Percentiles rank a stretch among this genome's conserved stretches.
These are phyloP conservation scores for Yamadazyma dendronema DNA, from an alignment of 1,139 yeast genomes.

Conservation along the genomic window DNA sequence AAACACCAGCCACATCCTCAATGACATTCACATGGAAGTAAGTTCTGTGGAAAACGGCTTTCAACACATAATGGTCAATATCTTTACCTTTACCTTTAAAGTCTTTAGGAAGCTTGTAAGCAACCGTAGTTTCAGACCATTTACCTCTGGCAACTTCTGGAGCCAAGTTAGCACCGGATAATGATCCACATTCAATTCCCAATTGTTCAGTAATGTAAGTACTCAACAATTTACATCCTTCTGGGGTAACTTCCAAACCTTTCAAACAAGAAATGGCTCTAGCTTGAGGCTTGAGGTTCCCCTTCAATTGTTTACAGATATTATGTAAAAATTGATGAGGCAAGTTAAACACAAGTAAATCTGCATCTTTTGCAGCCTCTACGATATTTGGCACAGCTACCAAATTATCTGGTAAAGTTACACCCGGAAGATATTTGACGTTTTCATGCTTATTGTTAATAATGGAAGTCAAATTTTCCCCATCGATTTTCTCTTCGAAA, in stretches of 20 bases:
- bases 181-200: slow-evolving; percentile 46
- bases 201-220: slow-evolving; percentile 43
- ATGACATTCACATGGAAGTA: slow-evolving; percentile 50
- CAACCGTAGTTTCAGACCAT: slow-evolving; percentile 53
- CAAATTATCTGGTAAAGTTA: slow-evolving; percentile 43
- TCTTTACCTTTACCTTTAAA: slow-evolving; percentile 43
- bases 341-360: slow-evolving; percentile 45
- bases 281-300: slow-evolving; percentile 36
- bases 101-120: slow-evolving; percentile 40
- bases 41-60: slow-evolving; percentile 46
- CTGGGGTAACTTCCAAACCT: slow-evolving; percentile 46
- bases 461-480: slow-evolving; percentile 43
- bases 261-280: slow-evolving; percentile 49
- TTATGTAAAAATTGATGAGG: slow-evolving; percentile 49
- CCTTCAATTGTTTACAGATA: slow-evolving; percentile 37
- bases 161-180: slow-evolving; percentile 50
- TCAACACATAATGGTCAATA: slow-evolving; percentile 40
- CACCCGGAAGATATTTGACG: slow-evolving; percentile 46
- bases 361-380: slow-evolving; percentile 41
- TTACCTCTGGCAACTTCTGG: slow-evolving; percentile 47
- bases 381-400: slow-evolving; percentile 40
- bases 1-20: slow-evolving; percentile 48
- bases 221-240: slow-evolving; percentile 45
- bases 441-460: slow-evolving; percentile 46
- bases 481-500: slow-evolving; percentile 42